Evolutionary conservation across 345 rosid genomes (phyloP), one percentile per base, ranked within the genome.

Genomic region (Salix koriyanagi): DNA sequence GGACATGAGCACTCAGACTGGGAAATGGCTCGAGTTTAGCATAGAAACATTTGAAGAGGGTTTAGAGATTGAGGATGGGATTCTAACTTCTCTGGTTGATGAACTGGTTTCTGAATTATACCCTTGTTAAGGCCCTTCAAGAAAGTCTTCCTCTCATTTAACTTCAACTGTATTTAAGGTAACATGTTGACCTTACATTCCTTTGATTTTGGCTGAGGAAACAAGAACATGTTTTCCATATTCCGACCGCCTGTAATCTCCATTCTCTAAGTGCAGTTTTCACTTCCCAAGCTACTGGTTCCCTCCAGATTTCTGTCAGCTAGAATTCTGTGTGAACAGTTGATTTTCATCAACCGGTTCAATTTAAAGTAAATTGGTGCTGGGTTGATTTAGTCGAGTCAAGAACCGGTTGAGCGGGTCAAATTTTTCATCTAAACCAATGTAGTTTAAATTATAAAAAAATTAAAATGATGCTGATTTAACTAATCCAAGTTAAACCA

Each of bases 21-120:
- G 97, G 67, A 91, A 71, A 66, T 95, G 99, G 97, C 75, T 87
- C 75, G 93, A 90, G 56, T 93, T 91, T 72, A 85, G 83, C 30
- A 66, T 64, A 21, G 99, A 95, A 84, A 84, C 82, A 21, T 85
- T 84, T 26, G 93, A 93, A 83, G 91, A 89, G 69, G 90, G 97
- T 70, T 75, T 79, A 66, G 93, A 84, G 75, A 84, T 95, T 72
- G 97, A 89, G 79, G 81, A 80, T 54, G 84, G 58, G 67, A 89
- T 95, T 79, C 85, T 93, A 46, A 85, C 85, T 42, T 82, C 71
- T 23, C 84, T 95, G 78, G 86, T 95, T 66, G 91, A 95, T 81
- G 98, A 91, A 75, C 61, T 93, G 83, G 86, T 93, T 61, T 76
- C 67, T 77, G 96, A 95, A 76, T 87, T 88, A 34, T 61, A 15